Evolutionary conservation across 2,329 filamentous ascomycete species (phyloP).

Genomic region (Gremmenia infestans): DNA sequence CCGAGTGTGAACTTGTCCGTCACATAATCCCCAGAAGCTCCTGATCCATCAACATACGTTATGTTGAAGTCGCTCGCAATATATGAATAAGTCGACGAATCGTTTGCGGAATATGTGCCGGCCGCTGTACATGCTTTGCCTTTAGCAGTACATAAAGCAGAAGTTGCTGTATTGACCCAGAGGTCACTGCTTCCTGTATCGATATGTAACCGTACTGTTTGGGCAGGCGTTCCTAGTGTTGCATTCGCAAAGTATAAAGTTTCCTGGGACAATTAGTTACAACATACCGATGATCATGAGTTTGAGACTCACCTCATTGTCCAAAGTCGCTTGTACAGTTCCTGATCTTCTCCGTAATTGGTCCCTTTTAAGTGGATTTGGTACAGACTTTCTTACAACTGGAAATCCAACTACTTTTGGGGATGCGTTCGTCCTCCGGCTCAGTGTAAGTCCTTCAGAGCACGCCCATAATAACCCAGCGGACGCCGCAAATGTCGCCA

Average conservation of each 20-base stretch:
- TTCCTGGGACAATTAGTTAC: conserved; percentile 37
- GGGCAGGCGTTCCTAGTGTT: conserved; percentile 57
- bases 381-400: conserved; percentile 22
- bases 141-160: conserved; percentile 49
- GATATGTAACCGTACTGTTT: conserved; percentile 52
- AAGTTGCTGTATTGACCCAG: conserved; percentile 64
- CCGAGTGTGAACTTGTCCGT: conserved; percentile 65
- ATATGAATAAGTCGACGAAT: conserved; percentile 71
- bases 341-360: conserved; percentile 41
- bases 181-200: conserved; percentile 67
- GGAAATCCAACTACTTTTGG: conserved; percentile 30
- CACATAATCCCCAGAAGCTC: conserved; percentile 73
- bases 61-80: conserved; percentile 79
- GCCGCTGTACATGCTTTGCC: conserved; percentile 51
- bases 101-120: conserved; percentile 65
- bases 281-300: neutral
- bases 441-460: conserved; percentile 25
- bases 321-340: conserved; percentile 42
- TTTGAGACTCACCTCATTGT: conserved; percentile 47
- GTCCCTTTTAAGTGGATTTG: conserved; percentile 27
- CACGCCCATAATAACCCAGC: conserved; percentile 24
- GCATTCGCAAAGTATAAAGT: conserved; percentile 62
- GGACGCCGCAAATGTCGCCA: conserved; percentile 22
- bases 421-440: conserved; percentile 24
- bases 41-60: conserved; percentile 76